These are phyloP conservation scores for Barnettozyma populi DNA, from an alignment of 805 yeast species.

Conservation along the genomic window DNA sequence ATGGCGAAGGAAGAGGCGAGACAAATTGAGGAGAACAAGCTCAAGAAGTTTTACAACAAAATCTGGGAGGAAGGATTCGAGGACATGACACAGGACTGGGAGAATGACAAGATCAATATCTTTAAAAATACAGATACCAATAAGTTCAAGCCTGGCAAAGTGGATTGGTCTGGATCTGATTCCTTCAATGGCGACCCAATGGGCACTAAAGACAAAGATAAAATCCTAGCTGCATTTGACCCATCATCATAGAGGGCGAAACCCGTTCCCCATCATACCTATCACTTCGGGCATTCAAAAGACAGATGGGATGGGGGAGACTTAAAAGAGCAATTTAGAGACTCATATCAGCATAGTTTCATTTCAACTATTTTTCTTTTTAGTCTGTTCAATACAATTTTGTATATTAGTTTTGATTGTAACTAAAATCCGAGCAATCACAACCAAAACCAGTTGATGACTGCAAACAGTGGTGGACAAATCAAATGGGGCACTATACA, in stretches of 20 bases:
- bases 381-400: background rate
- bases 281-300: background rate
- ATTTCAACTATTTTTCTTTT: background rate
- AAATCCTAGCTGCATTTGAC: conserved; percentile 27
- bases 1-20: conserved; percentile 80
- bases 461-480: no score
- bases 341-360: background rate
- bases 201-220: conserved; percentile 21
- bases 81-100: conserved; percentile 72
- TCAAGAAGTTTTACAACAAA: conserved; percentile 59
- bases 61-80: conserved; percentile 78
- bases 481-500: no score
- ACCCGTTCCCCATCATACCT: background rate
- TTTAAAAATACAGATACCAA: conserved; percentile 69
- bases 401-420: background rate
- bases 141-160: conserved; percentile 44
- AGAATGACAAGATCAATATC: conserved; percentile 61
- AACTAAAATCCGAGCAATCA: no score
- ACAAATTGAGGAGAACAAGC: conserved; percentile 54
- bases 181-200: conserved; percentile 20
- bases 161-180: conserved; percentile 71
- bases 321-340: background rate
- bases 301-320: no score
- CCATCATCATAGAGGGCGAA: conserved; percentile 16
- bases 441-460: no score